Evolutionary conservation across 768 basidiomycete genomes (phyloP).

Genomic region (Mycena leptocephala): DNA sequence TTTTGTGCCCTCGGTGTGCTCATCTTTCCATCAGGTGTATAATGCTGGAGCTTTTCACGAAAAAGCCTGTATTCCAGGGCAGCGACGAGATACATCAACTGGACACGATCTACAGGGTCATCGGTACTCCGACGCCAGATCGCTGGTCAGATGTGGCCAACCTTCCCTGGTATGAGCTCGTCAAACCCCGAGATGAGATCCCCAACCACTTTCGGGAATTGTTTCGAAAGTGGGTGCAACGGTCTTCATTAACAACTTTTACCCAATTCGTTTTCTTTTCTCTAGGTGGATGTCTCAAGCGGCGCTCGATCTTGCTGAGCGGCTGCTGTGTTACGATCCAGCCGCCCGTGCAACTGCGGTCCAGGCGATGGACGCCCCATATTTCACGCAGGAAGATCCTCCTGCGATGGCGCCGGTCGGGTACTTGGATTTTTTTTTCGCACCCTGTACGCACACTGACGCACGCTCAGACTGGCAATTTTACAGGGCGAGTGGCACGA

Average conservation of each 20-base stretch:
- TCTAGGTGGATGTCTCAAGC: slow-evolving; percentile 90
- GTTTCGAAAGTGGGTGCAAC: slow-evolving; percentile 81
- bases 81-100: slow-evolving; percentile 98
- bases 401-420: slow-evolving; percentile 80
- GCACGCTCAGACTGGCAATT: slow-evolving; percentile 72
- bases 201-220: slow-evolving; percentile 85
- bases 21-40: slow-evolving; percentile 80
- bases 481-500: slow-evolving; percentile 99
- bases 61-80: slow-evolving; percentile 98
- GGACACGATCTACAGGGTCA: slow-evolving; percentile 90
- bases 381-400: slow-evolving; percentile 90
- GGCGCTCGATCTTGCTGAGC: slow-evolving; percentile 90
- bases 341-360: slow-evolving; percentile 80
- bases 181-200: slow-evolving; percentile 87
- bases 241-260: neutral
- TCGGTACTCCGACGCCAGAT: slow-evolving; percentile 89
- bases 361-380: slow-evolving; percentile 87
- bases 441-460: slow-evolving; percentile 3
- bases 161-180: slow-evolving; percentile 99
- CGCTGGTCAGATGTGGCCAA: slow-evolving; percentile 89
- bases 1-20: neutral
- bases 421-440: slow-evolving; percentile 64
- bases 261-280: slow-evolving; percentile 7
- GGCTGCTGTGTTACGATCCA: slow-evolving; percentile 88
- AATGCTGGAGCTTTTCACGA: slow-evolving; percentile 97